Evolutionary conservation across 768 basidiomycete genomes (phyloP).

Genomic region (Strobilomyces dryophilus): DNA sequence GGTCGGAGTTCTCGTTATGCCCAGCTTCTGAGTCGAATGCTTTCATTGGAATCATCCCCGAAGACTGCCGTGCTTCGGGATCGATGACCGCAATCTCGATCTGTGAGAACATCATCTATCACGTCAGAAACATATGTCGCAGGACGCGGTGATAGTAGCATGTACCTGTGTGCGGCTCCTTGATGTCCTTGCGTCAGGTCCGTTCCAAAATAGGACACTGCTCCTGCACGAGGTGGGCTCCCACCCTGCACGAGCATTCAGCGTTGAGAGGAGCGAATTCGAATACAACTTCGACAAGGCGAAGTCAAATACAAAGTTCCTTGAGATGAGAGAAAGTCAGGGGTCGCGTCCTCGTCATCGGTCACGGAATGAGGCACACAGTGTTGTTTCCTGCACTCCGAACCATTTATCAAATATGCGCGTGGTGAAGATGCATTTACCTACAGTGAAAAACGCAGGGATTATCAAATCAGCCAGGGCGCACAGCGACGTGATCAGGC

Average conservation of each 20-base stretch:
- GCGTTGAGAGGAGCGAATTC: slow-evolving; percentile 19
- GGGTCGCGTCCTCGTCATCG: no score
- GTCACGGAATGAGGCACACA: slow-evolving; percentile 1
- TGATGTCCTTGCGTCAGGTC: not conserved
- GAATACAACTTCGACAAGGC: slow-evolving; percentile 25
- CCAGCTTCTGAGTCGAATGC: not conserved
- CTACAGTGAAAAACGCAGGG: not conserved
- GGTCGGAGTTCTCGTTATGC: not conserved
- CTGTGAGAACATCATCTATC: not conserved
- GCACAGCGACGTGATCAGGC: slow-evolving; percentile 8
- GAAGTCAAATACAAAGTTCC: slow-evolving; percentile 24
- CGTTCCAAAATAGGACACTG: slow-evolving; percentile 9
- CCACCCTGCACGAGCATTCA: slow-evolving; percentile 24
- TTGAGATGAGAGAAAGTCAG: not conserved
- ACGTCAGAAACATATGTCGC: not conserved
- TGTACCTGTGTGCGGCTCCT: slow-evolving; percentile 6
- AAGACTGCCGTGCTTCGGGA: no score
- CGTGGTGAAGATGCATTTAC: not conserved
- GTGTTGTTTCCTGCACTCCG: not conserved
- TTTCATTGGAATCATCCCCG: not conserved
- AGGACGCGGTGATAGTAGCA: not conserved
- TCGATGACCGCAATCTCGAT: not conserved
- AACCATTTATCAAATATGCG: not conserved
- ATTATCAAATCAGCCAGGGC: slow-evolving; percentile 16
- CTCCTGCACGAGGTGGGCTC: not conserved